Evolutionary conservation across 169 alveolate genomes (phyloP).

Genomic region (Plasmodium gonderi): DNA sequence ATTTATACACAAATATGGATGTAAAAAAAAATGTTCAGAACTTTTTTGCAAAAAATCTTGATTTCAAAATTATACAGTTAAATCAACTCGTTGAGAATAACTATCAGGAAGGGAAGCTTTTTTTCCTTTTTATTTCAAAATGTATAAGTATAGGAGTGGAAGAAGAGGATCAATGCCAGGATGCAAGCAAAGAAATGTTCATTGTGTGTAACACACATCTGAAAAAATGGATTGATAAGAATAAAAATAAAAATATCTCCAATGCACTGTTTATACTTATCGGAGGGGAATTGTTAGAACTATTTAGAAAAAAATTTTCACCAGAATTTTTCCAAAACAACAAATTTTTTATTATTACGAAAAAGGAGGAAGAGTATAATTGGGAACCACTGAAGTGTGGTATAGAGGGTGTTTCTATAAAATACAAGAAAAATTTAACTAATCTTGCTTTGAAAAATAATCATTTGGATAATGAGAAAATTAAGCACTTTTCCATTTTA

Average conservation of each 20-base stretch:
- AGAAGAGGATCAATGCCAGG: not conserved
- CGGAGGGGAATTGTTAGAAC: constrained; percentile 19
- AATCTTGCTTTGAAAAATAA: constrained; percentile 17
- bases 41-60: constrained; percentile 1
- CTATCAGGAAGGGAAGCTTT: not conserved
- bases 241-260: constrained; percentile 9
- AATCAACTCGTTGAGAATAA: not conserved
- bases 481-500: not conserved
- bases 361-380: not conserved
- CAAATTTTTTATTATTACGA: constrained; percentile 37
- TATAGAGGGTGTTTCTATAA: constrained; percentile 1
- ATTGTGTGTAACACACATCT: not conserved
- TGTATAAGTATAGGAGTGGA: not conserved
- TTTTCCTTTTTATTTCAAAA: constrained; percentile 18
- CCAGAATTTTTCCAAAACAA: constrained; percentile 25
- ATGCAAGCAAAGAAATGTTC: not conserved
- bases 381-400: not conserved
- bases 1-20: not conserved
- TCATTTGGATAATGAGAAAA: not conserved
- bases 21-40: not conserved
- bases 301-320: not conserved
- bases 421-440: constrained; percentile 18
- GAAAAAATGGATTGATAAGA: not conserved
- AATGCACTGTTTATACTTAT: constrained; percentile 37
- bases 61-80: not conserved